Evolutionary conservation across 441 rosid species (phyloP).

Genomic region (Raphanus hybrid): DNA sequence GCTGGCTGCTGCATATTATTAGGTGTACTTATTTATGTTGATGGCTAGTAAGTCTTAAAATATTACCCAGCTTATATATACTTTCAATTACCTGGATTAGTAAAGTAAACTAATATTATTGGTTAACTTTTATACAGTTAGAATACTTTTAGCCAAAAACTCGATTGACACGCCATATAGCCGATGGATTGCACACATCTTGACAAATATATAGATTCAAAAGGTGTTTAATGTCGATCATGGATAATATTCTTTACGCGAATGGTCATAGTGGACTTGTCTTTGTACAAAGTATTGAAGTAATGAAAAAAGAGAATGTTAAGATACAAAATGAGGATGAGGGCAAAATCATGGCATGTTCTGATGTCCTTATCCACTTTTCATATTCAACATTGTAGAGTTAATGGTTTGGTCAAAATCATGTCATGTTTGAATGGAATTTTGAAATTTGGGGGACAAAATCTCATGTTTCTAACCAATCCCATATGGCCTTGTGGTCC

Average conservation of each 20-base stretch:
- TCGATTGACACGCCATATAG: neutral
- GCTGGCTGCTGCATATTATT: neutral
- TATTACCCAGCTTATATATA: neutral
- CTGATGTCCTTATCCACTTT: conserved; percentile 37
- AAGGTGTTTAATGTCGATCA: neutral
- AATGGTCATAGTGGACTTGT: conserved; percentile 28
- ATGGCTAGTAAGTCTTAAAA: neutral
- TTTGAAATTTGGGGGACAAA: conserved; percentile 28
- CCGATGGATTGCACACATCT: conserved; percentile 4
- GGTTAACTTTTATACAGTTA: neutral
- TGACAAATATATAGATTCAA: neutral
- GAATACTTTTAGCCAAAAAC: neutral
- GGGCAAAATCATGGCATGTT: neutral
- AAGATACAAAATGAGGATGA: neutral
- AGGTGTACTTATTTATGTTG: neutral
- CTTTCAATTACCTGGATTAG: neutral
- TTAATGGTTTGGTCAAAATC: conserved; percentile 36
- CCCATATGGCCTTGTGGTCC: conserved; percentile 32
- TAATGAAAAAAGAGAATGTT: conserved; percentile 23
- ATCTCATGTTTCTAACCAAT: conserved; percentile 37
- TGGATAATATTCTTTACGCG: conserved; percentile 17
- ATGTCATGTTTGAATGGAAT: conserved; percentile 34
- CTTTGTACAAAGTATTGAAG: conserved; percentile 18
- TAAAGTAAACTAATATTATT: neutral
- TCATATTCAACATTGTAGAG: conserved; percentile 36